A percentile compares a stretch with the other conserved stretches of the same genome.
phyloP scores from a whole-genome alignment of 2,329 filamentous ascomycete genomes.

The Fusarium sp. region DNA sequence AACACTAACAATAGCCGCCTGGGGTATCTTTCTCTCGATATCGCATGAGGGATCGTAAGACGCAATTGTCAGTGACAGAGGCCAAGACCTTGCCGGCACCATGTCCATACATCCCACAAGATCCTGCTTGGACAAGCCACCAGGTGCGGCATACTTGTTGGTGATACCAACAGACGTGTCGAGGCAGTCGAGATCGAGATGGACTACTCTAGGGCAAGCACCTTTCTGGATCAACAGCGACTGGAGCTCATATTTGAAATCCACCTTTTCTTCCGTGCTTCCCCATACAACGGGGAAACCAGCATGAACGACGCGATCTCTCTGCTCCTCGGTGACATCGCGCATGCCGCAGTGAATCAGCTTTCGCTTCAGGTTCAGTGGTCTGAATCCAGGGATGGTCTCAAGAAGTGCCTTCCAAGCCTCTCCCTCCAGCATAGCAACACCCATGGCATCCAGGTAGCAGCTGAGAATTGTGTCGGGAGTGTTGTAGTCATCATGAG shows the following conservation, averaged over 20 bases:
- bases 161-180: not conserved
- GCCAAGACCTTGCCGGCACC: not conserved
- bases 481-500: not conserved
- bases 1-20: not conserved
- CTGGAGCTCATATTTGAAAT: not conserved
- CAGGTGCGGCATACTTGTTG: not conserved
- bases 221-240: not conserved
- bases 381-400: not conserved
- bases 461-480: not conserved
- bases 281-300: not conserved
- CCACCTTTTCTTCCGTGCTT: not conserved
- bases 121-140: not conserved
- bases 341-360: not conserved
- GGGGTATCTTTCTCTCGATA: not conserved
- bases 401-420: not conserved
- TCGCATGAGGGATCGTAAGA: not conserved
- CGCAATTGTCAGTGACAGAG: not conserved
- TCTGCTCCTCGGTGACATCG: not conserved
- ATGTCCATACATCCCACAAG: not conserved
- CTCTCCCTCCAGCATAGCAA: not conserved
- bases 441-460: not conserved
- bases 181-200: not conserved
- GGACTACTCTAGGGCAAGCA: not conserved
- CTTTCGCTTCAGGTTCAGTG: not conserved
- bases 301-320: not conserved